phyloP scores from a whole-genome alignment of 345 rosid genomes.

The Brassica napus region DNA sequence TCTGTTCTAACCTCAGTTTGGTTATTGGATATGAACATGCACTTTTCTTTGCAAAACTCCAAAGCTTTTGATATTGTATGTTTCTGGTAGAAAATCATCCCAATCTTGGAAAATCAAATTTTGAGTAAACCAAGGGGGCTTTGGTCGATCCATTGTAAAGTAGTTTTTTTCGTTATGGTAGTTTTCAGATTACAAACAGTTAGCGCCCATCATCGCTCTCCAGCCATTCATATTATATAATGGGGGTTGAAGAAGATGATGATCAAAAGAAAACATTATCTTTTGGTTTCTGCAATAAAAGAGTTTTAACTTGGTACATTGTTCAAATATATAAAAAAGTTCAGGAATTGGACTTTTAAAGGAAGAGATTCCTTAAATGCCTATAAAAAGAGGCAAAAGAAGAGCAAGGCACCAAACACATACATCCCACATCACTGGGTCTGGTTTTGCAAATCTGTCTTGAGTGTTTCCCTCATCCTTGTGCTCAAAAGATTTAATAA shows the following conservation, averaged over 20 bases:
- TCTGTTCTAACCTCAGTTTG: not conserved
- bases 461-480: not conserved
- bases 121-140: not conserved
- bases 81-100: not conserved
- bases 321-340: not conserved
- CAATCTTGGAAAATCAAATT: not conserved
- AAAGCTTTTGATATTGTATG: not conserved
- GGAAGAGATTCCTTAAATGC: conserved; percentile 33
- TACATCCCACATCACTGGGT: not conserved
- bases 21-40: not conserved
- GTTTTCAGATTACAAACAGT: not conserved
- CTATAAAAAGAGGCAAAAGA: conserved; percentile 39
- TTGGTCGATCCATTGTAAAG: not conserved
- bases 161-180: not conserved
- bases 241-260: not conserved
- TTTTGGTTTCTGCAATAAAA: conserved; percentile 16
- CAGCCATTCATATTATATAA: not conserved
- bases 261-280: conserved; percentile 6
- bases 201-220: not conserved
- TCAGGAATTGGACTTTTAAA: conserved; percentile 13
- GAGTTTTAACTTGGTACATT: conserved; percentile 18
- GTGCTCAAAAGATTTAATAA: not conserved
- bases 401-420: not conserved
- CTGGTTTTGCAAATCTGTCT: not conserved
- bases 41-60: not conserved